These are phyloP conservation scores for Talinum fruticosum DNA, from an alignment of 148 eudicot species.

Conservation along the genomic window DNA sequence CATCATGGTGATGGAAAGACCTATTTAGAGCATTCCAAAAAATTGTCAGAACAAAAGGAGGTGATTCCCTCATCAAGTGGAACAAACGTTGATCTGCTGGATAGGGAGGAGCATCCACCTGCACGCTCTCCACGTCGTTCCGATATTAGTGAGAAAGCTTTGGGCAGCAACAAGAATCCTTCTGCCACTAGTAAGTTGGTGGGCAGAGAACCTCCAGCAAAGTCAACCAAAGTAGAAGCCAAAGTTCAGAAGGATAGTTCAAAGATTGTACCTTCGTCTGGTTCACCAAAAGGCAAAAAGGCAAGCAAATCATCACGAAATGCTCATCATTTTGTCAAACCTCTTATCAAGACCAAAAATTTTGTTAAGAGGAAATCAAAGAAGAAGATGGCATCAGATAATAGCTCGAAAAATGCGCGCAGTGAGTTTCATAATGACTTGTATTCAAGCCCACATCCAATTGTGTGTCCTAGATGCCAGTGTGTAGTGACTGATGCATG, in stretches of 20 bases:
- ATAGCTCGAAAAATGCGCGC: slow-evolving; percentile 28
- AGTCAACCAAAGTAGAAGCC: slow-evolving; percentile 29
- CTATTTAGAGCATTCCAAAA: slow-evolving; percentile 18
- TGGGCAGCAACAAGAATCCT: slow-evolving; percentile 26
- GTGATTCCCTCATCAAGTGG: slow-evolving; percentile 17
- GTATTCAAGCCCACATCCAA: slow-evolving; percentile 39
- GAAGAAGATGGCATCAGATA: slow-evolving; percentile 36
- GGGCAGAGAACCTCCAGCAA: slow-evolving; percentile 21
- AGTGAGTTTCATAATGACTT: slow-evolving; percentile 35
- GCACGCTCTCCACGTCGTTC: slow-evolving; percentile 29
- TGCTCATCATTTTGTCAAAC: slow-evolving; percentile 53
- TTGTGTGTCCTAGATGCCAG: slow-evolving; percentile 81
- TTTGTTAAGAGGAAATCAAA: slow-evolving; percentile 53
- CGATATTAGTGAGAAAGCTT: slow-evolving; percentile 19
- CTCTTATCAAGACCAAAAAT: slow-evolving; percentile 55
- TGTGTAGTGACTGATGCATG: slow-evolving; percentile 55
- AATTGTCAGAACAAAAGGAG: slow-evolving; percentile 22
- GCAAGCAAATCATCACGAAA: slow-evolving; percentile 42
- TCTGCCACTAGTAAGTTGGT: slow-evolving; percentile 19
- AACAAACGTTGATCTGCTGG: slow-evolving; percentile 25
- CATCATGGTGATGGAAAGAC: slow-evolving; percentile 21
- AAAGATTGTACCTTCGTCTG: slow-evolving; percentile 36
- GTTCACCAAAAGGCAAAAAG: slow-evolving; percentile 44
- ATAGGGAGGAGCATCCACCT: slow-evolving; percentile 29
- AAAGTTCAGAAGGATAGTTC: slow-evolving; percentile 44